These are phyloP conservation scores for Camellia sinensis DNA, from an alignment of 148 eudicot species.

Conservation along the genomic window DNA sequence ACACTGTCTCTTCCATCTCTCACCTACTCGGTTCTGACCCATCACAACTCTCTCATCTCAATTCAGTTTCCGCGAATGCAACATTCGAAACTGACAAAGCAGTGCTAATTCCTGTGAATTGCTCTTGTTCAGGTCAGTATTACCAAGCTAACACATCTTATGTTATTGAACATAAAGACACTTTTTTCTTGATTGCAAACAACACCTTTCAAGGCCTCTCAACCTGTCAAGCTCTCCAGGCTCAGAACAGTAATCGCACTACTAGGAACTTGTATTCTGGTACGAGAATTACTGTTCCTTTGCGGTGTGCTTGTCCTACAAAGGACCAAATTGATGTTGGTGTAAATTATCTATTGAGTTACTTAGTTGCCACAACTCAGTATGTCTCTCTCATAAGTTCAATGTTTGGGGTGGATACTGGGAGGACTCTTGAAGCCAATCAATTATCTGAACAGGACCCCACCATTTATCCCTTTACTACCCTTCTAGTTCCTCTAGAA, in stretches of 20 bases:
- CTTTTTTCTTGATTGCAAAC: conserved; percentile 36
- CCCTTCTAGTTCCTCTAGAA: conserved; percentile 68
- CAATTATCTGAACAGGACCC: conserved; percentile 39
- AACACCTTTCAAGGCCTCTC: conserved; percentile 62
- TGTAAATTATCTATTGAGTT: conserved; percentile 65
- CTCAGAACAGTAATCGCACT: conserved; percentile 34
- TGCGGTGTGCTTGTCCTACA: conserved; percentile 94
- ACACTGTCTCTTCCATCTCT: conserved; percentile 57
- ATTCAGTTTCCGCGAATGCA: conserved; percentile 32
- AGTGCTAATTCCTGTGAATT: conserved; percentile 67
- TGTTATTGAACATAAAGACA: conserved; percentile 25
- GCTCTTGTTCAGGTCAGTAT: conserved; percentile 67
- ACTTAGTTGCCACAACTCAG: conserved; percentile 36
- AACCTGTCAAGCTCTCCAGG: conserved; percentile 59
- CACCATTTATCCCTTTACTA: conserved; percentile 53
- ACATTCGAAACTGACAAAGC: conserved; percentile 35
- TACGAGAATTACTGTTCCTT: conserved; percentile 50
- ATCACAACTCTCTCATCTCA: conserved; percentile 46
- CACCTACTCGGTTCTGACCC: conserved; percentile 35
- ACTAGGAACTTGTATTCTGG: conserved; percentile 23
- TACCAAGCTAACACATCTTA: conserved; percentile 67
- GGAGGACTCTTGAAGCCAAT: conserved; percentile 60
- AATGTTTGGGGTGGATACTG: conserved; percentile 51
- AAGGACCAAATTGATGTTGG: conserved; percentile 50
- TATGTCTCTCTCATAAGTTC: conserved; percentile 30